phyloP scores from a whole-genome alignment of 2,329 filamentous ascomycete species.

The Dothiorella sarmentorum region DNA sequence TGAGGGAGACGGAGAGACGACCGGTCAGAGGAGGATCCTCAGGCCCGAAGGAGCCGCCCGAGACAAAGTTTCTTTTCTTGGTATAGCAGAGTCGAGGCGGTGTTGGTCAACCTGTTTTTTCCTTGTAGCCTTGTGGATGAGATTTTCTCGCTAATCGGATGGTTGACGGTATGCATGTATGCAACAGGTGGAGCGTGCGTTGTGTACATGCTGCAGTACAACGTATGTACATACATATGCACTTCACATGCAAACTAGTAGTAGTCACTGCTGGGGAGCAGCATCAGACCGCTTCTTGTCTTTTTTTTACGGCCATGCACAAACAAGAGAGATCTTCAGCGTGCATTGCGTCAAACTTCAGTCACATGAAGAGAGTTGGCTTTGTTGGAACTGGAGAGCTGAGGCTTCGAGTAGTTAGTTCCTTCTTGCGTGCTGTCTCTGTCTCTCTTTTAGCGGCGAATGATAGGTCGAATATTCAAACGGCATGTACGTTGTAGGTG shows the following conservation, averaged over 20 bases:
- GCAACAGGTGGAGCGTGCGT: neutral
- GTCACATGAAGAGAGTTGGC: no score
- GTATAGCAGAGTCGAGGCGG: no score
- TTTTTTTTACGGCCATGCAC: neutral
- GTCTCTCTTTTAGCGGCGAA: no score
- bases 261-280: no score
- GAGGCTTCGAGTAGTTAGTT: no score
- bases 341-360: constrained; percentile 5
- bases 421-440: neutral
- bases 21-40: constrained; percentile 1
- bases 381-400: no score
- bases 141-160: constrained; percentile 8
- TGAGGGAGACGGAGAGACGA: neutral
- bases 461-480: no score
- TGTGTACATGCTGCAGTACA: neutral
- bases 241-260: neutral
- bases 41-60: neutral
- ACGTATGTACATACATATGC: neutral
- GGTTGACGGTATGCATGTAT: neutral
- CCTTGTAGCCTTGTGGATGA: neutral
- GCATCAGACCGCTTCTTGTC: constrained; percentile 4
- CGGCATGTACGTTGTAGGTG: no score
- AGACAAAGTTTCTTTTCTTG: neutral
- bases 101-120: neutral
- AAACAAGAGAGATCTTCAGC: constrained; percentile 8